These are phyloP conservation scores for Aleurites moluccanus DNA, from an alignment of 441 rosid genomes.

Conservation along the genomic window DNA sequence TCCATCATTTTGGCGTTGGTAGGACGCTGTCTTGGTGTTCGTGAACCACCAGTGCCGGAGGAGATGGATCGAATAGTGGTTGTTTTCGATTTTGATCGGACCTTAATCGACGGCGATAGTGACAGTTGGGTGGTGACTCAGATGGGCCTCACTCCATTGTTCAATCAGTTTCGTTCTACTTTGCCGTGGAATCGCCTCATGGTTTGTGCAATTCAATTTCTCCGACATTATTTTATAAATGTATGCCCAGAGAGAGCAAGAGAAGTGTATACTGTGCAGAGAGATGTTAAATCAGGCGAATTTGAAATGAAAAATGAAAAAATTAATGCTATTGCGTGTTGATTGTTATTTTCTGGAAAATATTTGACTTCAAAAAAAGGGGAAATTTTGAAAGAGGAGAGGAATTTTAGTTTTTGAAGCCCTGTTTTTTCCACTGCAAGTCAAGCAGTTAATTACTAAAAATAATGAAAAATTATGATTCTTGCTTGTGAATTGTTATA, in stretches of 20 bases:
- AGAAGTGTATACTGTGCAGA: background rate
- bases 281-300: background rate
- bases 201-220: conserved; percentile 36
- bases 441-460: background rate
- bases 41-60: background rate
- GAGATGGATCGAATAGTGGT: conserved; percentile 51
- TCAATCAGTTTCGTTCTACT: conserved; percentile 58
- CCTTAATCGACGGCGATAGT: conserved; percentile 78
- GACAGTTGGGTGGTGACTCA: conserved; percentile 78
- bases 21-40: background rate
- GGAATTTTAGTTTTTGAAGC: background rate
- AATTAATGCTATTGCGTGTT: background rate
- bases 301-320: background rate
- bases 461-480: background rate
- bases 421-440: background rate
- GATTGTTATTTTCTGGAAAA: background rate
- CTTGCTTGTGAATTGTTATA: background rate
- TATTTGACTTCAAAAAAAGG: background rate
- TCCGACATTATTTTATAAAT: background rate
- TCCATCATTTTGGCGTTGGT: background rate
- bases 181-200: conserved; percentile 87
- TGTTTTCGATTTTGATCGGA: conserved; percentile 82
- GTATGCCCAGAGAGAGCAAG: background rate
- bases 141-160: conserved; percentile 72
- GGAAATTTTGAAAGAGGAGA: background rate